These are phyloP conservation scores for Shiraia sp. DNA, from an alignment of 2,329 filamentous ascomycete species.

Conservation along the genomic window DNA sequence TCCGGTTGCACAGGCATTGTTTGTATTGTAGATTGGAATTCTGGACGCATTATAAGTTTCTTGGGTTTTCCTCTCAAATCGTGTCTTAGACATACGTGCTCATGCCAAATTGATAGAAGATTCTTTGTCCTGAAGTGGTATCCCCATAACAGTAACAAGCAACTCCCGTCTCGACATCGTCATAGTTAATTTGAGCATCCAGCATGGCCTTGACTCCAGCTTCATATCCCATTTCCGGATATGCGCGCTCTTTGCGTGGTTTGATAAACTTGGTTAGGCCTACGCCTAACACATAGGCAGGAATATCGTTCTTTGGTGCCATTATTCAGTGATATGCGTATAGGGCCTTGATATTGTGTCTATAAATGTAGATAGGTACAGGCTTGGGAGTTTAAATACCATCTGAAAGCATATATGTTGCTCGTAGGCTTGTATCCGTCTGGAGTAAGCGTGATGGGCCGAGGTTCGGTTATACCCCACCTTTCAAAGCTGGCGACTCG, in stretches of 20 bases:
- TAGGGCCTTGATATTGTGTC: too few species aligned
- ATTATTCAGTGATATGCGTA: slow-evolving; percentile 15
- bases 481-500: slow-evolving; percentile 6
- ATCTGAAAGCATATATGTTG: too few species aligned
- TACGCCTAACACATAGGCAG: slow-evolving; percentile 86
- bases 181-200: slow-evolving; percentile 86
- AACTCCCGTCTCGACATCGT: slow-evolving; percentile 90
- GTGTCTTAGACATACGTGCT: slow-evolving; percentile 53
- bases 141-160: slow-evolving; percentile 98
- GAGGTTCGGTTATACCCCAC: slow-evolving; percentile 17
- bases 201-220: slow-evolving; percentile 84
- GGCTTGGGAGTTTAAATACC: too few species aligned
- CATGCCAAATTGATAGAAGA: slow-evolving; percentile 98
- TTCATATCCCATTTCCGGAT: slow-evolving; percentile 90
- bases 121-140: slow-evolving; percentile 88
- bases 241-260: slow-evolving; percentile 86
- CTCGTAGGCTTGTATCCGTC: neutral
- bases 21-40: slow-evolving; percentile 96
- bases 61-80: too few species aligned
- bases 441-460: slow-evolving; percentile 5
- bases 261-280: slow-evolving; percentile 99
- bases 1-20: slow-evolving; percentile 96
- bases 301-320: slow-evolving; percentile 37
- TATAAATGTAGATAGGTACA: too few species aligned
- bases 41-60: slow-evolving; percentile 37